These are phyloP conservation scores for Aureobasidium lini DNA, from an alignment of 2,329 filamentous ascomycete species.

Conservation along the genomic window DNA sequence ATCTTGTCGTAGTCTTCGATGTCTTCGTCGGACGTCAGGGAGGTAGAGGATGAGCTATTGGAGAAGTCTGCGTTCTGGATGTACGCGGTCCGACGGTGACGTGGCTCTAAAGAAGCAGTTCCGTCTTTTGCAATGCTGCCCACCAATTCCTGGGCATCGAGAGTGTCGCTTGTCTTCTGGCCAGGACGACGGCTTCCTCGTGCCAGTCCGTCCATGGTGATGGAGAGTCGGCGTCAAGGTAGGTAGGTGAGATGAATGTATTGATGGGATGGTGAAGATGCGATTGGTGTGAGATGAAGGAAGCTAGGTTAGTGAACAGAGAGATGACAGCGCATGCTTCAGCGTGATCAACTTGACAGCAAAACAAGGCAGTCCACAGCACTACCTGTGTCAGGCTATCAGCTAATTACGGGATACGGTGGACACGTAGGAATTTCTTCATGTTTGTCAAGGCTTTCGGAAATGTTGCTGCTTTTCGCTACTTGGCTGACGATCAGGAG, in stretches of 20 bases:
- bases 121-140: conserved; percentile 19
- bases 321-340: neutral
- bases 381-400: neutral
- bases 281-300: neutral
- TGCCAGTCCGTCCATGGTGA: neutral
- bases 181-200: conserved; percentile 13
- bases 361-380: neutral
- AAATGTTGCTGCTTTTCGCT: neutral
- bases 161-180: conserved; percentile 18
- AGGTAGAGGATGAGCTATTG: neutral
- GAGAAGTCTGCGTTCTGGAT: neutral
- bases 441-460: neutral
- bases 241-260: neutral
- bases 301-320: neutral
- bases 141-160: conserved; percentile 19
- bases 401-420: neutral
- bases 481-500: neutral
- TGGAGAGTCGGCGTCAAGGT: neutral
- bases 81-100: neutral
- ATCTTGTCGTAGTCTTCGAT: conserved; percentile 37
- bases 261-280: neutral
- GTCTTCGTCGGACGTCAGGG: conserved; percentile 24
- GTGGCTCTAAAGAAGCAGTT: conserved; percentile 16
- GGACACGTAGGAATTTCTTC: neutral
- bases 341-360: neutral